Evolutionary conservation across 1,284 basidiomycete genomes (phyloP).

Genomic region (Malassezia sympodialis): DNA sequence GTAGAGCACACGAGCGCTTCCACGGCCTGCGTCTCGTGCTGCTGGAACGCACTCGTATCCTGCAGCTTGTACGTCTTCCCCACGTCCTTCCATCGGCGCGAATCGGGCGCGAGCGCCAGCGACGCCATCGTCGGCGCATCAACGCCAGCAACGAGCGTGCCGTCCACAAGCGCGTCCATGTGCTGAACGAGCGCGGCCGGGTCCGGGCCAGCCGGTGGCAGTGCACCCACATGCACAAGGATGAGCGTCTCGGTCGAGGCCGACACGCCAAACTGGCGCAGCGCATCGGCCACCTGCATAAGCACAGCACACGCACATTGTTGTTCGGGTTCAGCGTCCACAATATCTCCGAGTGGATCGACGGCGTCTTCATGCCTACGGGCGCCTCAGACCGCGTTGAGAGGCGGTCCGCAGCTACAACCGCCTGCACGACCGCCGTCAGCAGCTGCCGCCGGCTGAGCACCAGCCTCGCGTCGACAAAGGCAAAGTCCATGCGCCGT

Average conservation of each 20-base stretch:
- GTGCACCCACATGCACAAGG: slow-evolving; percentile 3
- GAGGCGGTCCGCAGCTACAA: slow-evolving; percentile 5
- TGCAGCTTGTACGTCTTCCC: slow-evolving; percentile 12
- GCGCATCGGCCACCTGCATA: slow-evolving; percentile 15
- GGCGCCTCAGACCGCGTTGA: not conserved
- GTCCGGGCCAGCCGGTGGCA: slow-evolving; percentile 3
- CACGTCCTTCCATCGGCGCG: slow-evolving; percentile 2
- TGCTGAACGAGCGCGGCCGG: not conserved
- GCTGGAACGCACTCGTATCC: slow-evolving; percentile 4
- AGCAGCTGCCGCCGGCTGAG: slow-evolving; percentile 8
- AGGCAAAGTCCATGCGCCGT: slow-evolving; percentile 13
- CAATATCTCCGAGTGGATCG: slow-evolving; percentile 21
- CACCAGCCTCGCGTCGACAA: slow-evolving; percentile 14
- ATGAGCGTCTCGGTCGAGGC: slow-evolving; percentile 5
- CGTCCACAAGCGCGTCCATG: slow-evolving; percentile 15
- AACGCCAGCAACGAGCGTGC: not conserved
- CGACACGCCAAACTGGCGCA: slow-evolving; percentile 17
- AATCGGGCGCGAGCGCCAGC: not conserved
- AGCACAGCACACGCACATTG: slow-evolving; percentile 14
- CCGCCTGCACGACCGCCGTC: slow-evolving; percentile 15
- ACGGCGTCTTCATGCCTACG: slow-evolving; percentile 17
- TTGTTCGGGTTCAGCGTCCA: slow-evolving; percentile 19
- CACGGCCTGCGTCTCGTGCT: not conserved
- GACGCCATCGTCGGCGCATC: not conserved
- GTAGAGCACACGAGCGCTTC: slow-evolving; percentile 3